These are phyloP conservation scores for Fusarium praegraminearum DNA, from an alignment of 2,329 filamentous ascomycete genomes.

Conservation along the genomic window DNA sequence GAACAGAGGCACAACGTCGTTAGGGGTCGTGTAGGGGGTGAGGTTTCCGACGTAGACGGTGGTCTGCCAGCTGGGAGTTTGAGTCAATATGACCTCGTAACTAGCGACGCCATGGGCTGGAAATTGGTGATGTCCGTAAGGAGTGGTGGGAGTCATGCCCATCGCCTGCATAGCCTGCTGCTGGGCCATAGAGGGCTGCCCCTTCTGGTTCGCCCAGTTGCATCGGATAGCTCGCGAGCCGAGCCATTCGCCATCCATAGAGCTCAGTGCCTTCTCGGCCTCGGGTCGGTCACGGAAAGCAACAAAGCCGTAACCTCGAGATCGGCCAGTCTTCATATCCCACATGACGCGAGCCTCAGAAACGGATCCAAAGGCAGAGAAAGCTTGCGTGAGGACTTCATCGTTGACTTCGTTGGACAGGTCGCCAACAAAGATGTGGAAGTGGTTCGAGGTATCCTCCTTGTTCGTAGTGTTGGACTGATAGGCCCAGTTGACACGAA, in stretches of 20 bases:
- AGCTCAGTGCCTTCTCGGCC: constrained; percentile 94
- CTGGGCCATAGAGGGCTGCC: constrained; percentile 98
- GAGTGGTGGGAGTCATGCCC: constrained; percentile 97
- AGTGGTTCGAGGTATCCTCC: constrained; percentile 97
- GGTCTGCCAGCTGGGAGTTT: constrained; percentile 98
- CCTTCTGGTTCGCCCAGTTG: constrained; percentile 99
- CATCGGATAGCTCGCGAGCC: constrained; percentile 97
- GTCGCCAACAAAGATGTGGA: constrained; percentile 98
- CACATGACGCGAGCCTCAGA: constrained; percentile 99
- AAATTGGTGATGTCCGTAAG: constrained; percentile 97
- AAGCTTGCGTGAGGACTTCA: constrained; percentile 91
- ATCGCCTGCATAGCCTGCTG: constrained; percentile 97
- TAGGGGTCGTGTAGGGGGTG: constrained; percentile 96
- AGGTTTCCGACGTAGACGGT: constrained; percentile 98
- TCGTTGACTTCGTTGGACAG: constrained; percentile 99
- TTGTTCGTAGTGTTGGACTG: constrained; percentile 95
- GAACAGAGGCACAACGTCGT: constrained; percentile 96
- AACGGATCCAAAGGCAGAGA: constrained; percentile 94
- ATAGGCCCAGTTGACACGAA: constrained; percentile 99
- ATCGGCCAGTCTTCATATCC: constrained; percentile 99
- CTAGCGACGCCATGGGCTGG: constrained; percentile 96
- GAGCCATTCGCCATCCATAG: constrained; percentile 99
- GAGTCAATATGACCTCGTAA: constrained; percentile 95
- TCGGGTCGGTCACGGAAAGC: constrained; percentile 94
- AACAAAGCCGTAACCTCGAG: constrained; percentile 97